phyloP scores from a whole-genome alignment of 169 alveolate genomes.

The Neospora caninum region DNA sequence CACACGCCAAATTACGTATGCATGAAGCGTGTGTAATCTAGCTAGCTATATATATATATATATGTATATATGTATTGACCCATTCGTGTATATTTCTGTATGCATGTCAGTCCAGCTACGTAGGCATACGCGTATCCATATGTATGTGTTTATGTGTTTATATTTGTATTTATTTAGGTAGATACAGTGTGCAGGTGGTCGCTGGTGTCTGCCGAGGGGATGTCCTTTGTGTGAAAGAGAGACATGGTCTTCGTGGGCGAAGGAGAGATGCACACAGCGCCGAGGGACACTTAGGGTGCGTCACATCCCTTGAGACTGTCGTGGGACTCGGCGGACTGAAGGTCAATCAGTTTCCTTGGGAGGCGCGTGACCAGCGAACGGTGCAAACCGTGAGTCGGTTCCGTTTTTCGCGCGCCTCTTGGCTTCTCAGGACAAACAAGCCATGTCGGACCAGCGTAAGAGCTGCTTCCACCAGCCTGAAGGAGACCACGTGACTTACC shows the following conservation, averaged over 20 bases:
- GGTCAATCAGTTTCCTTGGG: no score
- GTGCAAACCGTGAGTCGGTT: no score
- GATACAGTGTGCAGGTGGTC: background rate
- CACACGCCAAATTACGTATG: background rate
- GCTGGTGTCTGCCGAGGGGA: background rate
- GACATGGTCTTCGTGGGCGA: no score
- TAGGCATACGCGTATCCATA: background rate
- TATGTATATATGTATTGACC: background rate
- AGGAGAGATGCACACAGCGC: no score
- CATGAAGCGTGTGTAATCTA: background rate
- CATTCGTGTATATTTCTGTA: no score
- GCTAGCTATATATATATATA: background rate
- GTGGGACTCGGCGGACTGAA: no score
- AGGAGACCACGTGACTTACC: conserved; percentile 98
- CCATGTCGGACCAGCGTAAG: conserved; percentile 95
- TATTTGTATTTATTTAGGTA: background rate
- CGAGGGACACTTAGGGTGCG: no score
- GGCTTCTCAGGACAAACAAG: conserved; percentile 93
- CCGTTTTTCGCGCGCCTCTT: no score
- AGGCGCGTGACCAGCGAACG: no score
- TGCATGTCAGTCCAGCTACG: background rate
- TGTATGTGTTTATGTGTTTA: background rate
- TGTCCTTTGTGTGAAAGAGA: no score
- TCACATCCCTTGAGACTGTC: no score
- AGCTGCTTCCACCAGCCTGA: conserved; percentile 96